Evolutionary conservation across 139 green algal species (phyloP).

Genomic region (Klebsormidium nitens): DNA sequence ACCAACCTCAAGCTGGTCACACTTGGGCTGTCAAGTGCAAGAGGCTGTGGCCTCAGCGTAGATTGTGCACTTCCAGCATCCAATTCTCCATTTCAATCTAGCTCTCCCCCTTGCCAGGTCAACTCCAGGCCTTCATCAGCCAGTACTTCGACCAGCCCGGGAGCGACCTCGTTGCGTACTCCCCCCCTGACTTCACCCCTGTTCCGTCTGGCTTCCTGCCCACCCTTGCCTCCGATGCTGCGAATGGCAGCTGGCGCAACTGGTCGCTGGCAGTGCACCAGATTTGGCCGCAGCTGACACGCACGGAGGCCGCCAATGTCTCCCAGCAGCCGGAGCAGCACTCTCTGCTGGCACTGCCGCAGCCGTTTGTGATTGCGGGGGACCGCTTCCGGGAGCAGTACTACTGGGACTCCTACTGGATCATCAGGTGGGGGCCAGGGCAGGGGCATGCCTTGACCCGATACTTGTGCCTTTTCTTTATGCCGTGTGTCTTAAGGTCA

Average conservation of each 20-base stretch:
- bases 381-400: conserved; percentile 77
- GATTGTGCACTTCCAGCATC: too few relatives aligned
- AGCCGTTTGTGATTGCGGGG: conserved; percentile 70
- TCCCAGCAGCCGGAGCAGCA: conserved; percentile 11
- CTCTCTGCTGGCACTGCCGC: conserved; percentile 70
- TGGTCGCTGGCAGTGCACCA: conserved; percentile 30
- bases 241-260: neutral
- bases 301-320: neutral
- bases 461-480: too few relatives aligned
- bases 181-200: conserved; percentile 14
- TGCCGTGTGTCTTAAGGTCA: too few relatives aligned
- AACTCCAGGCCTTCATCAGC: neutral
- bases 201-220: conserved; percentile 26
- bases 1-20: too few relatives aligned
- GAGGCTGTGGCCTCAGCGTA: too few relatives aligned
- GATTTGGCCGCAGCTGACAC: conserved; percentile 23
- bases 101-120: neutral
- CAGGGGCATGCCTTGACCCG: too few relatives aligned
- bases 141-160: conserved; percentile 13
- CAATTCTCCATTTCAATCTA: too few relatives aligned
- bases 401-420: conserved; percentile 87
- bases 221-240: neutral
- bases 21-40: too few relatives aligned
- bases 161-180: conserved; percentile 15
- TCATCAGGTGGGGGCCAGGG: conserved; percentile 58